phyloP scores from a whole-genome alignment of 2,329 filamentous ascomycete genomes.

The Penicillium capsulatum region DNA sequence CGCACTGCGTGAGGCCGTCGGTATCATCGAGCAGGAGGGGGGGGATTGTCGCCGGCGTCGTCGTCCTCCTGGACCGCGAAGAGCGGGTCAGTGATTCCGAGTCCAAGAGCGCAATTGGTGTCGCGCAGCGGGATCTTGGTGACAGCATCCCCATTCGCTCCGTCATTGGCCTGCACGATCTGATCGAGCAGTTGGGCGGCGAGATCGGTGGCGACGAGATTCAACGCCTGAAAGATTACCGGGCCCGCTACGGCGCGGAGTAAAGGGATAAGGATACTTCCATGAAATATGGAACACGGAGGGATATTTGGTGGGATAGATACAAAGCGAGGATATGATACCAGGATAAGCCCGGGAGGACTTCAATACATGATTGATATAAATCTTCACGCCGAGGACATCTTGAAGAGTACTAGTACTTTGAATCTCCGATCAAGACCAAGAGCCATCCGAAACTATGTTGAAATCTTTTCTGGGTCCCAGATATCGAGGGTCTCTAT shows the following conservation, averaged over 20 bases:
- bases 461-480: no score
- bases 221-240: slow-evolving; percentile 68
- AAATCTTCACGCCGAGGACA: no score
- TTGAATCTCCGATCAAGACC: no score
- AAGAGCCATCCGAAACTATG: no score
- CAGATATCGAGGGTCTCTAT: no score
- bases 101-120: slow-evolving; percentile 73
- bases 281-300: slow-evolving; percentile 9
- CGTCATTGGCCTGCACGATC: slow-evolving; percentile 68
- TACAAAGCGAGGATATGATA: slow-evolving; percentile 19
- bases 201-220: slow-evolving; percentile 61
- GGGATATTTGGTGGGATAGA: slow-evolving; percentile 23
- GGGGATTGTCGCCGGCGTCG: slow-evolving; percentile 77
- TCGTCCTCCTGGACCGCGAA: slow-evolving; percentile 79
- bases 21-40: slow-evolving; percentile 83
- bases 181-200: slow-evolving; percentile 65
- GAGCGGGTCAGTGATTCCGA: slow-evolving; percentile 59
- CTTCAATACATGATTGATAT: slow-evolving; percentile 5
- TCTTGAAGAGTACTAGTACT: no score
- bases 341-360: slow-evolving; percentile 17
- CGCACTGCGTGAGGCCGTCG: slow-evolving; percentile 86
- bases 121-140: slow-evolving; percentile 75
- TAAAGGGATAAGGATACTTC: slow-evolving; percentile 12
- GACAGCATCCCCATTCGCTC: slow-evolving; percentile 68
- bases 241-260: slow-evolving; percentile 44